Evolutionary conservation across 495 filamentous ascomycete species (phyloP), one percentile per base, ranked within the genome.

Genomic region (Penicillium parvum): DNA sequence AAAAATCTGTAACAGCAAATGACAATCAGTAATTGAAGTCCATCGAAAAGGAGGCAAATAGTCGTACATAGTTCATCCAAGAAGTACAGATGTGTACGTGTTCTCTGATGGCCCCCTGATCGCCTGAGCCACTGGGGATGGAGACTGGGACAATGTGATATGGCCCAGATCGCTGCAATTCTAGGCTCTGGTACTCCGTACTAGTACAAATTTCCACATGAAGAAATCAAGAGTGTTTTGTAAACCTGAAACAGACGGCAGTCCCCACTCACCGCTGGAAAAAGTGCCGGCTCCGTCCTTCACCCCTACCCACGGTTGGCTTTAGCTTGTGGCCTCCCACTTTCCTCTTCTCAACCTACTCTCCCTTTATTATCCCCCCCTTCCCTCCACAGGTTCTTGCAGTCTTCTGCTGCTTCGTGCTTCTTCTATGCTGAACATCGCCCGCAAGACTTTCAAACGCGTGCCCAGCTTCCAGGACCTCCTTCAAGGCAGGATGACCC

Each of bases 381-480:
- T 17, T 49, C 44, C 47, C 30, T 35, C 52, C 45, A 43, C 45
- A 55, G 43, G 49, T 32, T 40, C 56, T 55, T 63, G 60, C 71
- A 70, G 67, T 50, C 21, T 25, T 30, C 40, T 37, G 47, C 52
- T 55, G 50, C 50, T 37, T 51, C 55, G 50, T 56, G 44, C 54
- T 46, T 68, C 54, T 66, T 67, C 58, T 68, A 73, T 73, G 70
- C 68, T 73, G 53, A 73, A 65, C 59, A 58, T 72, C 65, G 68
- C 68, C 48, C 68, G 68, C 53, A 70, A 61, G 54, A 73, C 74
- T 52, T 60, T 77, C 40, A 74, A 76, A 62, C 69, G 73, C 58
- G 74, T 77, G 57, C 74, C 74, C 52, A 77, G 74, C 69, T 77
- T 77, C 51, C 74, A 77, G 68, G 74, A 77, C 61, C 70, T 77